phyloP scores from a whole-genome alignment of 139 green algal genomes.

The Tetraselmis chui region DNA sequence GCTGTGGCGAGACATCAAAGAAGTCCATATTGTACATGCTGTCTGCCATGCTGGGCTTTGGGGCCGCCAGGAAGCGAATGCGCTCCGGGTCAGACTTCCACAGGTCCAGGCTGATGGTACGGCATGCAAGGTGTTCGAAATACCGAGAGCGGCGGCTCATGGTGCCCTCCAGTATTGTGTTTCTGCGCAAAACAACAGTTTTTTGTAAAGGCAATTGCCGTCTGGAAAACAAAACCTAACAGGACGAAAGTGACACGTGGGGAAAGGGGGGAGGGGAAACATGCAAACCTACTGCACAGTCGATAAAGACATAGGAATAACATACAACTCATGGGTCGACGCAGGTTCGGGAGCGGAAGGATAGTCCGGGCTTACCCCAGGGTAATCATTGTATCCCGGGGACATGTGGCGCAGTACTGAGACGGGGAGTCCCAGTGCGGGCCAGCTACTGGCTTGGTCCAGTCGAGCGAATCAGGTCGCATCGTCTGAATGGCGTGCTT shows the following conservation, averaged over 20 bases:
- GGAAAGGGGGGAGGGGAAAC: too few relatives aligned
- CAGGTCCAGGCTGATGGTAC: neutral
- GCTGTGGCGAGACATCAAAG: neutral
- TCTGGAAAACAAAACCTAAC: too few relatives aligned
- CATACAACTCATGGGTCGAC: too few relatives aligned
- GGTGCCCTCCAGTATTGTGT: slow-evolving; percentile 10
- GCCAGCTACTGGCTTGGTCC: neutral
- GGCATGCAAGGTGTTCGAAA: slow-evolving; percentile 7
- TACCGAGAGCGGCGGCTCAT: slow-evolving; percentile 4
- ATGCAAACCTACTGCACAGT: too few relatives aligned
- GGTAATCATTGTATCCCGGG: neutral
- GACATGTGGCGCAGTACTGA: neutral
- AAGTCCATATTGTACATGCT: slow-evolving; percentile 8
- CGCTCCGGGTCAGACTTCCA: slow-evolving; percentile 4
- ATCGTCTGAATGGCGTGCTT: neutral
- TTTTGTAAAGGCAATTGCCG: too few relatives aligned
- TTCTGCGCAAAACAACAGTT: neutral
- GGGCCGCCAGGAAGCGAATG: neutral
- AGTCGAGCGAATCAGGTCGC: neutral
- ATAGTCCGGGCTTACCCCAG: neutral
- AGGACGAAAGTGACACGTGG: too few relatives aligned
- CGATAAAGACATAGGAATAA: too few relatives aligned
- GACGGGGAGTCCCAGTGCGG: neutral
- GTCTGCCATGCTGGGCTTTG: slow-evolving; percentile 12
- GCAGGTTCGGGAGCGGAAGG: too few relatives aligned